Conservation (phyloP, 2,329 filamentous ascomycete species). For the Sporothrix humicola region DNA sequence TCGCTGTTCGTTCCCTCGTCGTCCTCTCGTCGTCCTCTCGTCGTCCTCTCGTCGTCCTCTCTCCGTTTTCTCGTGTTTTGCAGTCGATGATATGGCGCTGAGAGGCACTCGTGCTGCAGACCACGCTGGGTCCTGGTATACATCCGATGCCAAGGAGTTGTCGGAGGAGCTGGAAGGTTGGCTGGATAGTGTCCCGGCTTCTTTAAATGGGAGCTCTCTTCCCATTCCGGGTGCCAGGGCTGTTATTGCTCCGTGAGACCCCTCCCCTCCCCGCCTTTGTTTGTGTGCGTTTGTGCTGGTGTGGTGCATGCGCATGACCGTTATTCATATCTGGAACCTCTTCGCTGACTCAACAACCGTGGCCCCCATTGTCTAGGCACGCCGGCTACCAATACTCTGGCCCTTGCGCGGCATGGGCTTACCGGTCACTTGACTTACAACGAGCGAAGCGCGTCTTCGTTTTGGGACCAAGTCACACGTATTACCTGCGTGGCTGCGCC, state of each 20-base stretch:
- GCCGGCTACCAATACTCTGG: slow-evolving; percentile 94
- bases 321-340: neutral
- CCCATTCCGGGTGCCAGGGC: slow-evolving; percentile 78
- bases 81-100: slow-evolving; percentile 32
- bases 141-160: slow-evolving; percentile 63
- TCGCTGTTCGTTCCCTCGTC: no score
- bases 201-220: slow-evolving; percentile 63
- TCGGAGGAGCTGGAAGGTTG: slow-evolving; percentile 73
- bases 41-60: neutral
- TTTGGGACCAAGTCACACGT: slow-evolving; percentile 89
- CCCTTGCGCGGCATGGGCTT: slow-evolving; percentile 90
- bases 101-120: slow-evolving; percentile 36
- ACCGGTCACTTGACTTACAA: slow-evolving; percentile 83
- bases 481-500: slow-evolving; percentile 77
- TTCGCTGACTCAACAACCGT: neutral
- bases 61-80: neutral
- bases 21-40: neutral
- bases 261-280: slow-evolving; percentile 25
- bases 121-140: slow-evolving; percentile 91
- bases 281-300: slow-evolving; percentile 31
- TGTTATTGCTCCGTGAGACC: slow-evolving; percentile 86
- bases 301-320: neutral
- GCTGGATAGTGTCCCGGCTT: slow-evolving; percentile 72
- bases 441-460: slow-evolving; percentile 87
- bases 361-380: slow-evolving; percentile 63